phyloP scores from a whole-genome alignment of 495 filamentous ascomycete genomes.

The Mycothermus thermophilus region DNA sequence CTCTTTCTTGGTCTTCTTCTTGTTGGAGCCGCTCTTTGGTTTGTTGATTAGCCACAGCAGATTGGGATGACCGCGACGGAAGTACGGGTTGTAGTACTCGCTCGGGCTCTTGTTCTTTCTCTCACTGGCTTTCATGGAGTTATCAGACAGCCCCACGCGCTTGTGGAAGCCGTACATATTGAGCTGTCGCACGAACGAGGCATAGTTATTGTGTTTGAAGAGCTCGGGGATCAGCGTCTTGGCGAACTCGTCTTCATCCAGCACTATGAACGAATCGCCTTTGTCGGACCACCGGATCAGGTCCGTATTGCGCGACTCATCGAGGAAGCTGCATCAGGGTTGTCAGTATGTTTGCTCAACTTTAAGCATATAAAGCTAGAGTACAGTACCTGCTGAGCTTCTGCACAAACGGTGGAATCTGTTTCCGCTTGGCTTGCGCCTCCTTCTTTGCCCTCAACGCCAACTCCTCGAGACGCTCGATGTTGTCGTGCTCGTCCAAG shows the following conservation, averaged over 20 bases:
- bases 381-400: slow-evolving; percentile 97
- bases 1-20: slow-evolving; percentile 50
- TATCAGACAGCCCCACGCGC: slow-evolving; percentile 90
- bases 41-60: slow-evolving; percentile 97
- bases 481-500: slow-evolving; percentile 49
- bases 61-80: slow-evolving; percentile 84
- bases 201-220: slow-evolving; percentile 99
- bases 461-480: slow-evolving; percentile 63
- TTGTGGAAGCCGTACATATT: slow-evolving; percentile 99
- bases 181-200: slow-evolving; percentile 92
- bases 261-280: slow-evolving; percentile 88
- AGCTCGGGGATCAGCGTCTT: slow-evolving; percentile 89
- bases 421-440: slow-evolving; percentile 71
- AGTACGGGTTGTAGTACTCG: slow-evolving; percentile 95
- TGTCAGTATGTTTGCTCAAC: slow-evolving; percentile 1
- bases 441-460: slow-evolving; percentile 68
- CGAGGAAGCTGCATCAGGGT: slow-evolving; percentile 57
- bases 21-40: slow-evolving; percentile 56
- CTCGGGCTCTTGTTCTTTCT: slow-evolving; percentile 93
- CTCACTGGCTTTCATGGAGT: slow-evolving; percentile 94
- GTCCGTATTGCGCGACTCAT: slow-evolving; percentile 80
- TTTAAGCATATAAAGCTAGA: background rate
- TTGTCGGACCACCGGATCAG: slow-evolving; percentile 95
- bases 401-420: slow-evolving; percentile 95
- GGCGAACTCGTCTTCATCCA: slow-evolving; percentile 99